phyloP scores from a whole-genome alignment of 192 early-diverging fungal genomes.

The Coemansia sp. region DNA sequence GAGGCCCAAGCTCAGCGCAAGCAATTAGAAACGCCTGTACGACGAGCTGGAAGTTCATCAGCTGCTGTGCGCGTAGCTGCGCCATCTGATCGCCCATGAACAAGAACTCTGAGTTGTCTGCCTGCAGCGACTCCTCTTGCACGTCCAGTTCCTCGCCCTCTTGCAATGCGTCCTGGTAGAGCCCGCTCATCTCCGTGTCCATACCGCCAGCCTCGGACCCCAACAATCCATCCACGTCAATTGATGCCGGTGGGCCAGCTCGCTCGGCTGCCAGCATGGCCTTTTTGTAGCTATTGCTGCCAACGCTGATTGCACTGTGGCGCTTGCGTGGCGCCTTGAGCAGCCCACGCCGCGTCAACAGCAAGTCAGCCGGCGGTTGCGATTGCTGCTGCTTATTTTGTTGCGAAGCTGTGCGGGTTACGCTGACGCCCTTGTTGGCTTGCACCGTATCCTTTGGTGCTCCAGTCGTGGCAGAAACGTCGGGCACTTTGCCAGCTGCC shows the following conservation, averaged over 20 bases:
- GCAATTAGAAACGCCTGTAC: slow-evolving; percentile 55
- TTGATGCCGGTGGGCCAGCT: slow-evolving; percentile 2
- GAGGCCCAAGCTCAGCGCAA: slow-evolving; percentile 38
- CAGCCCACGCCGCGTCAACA: slow-evolving; percentile 17
- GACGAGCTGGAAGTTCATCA: slow-evolving; percentile 58
- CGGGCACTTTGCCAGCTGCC: not conserved
- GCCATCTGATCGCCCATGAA: slow-evolving; percentile 54
- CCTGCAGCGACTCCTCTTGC: slow-evolving; percentile 42
- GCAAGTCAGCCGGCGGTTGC: slow-evolving; percentile 19
- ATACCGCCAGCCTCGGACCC: slow-evolving; percentile 26
- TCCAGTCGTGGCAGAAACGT: not conserved
- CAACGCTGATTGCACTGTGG: slow-evolving; percentile 11
- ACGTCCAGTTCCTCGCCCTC: slow-evolving; percentile 54
- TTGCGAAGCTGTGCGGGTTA: not conserved
- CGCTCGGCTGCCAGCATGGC: slow-evolving; percentile 4
- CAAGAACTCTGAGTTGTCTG: slow-evolving; percentile 41
- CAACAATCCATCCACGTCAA: slow-evolving; percentile 19
- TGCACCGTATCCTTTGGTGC: not conserved
- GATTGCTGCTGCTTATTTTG: slow-evolving; percentile 12
- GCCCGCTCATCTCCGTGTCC: slow-evolving; percentile 49
- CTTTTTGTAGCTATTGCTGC: slow-evolving; percentile 12
- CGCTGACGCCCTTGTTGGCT: not conserved
- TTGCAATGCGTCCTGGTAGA: slow-evolving; percentile 56
- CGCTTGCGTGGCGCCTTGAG: slow-evolving; percentile 35
- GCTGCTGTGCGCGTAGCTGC: slow-evolving; percentile 54